Base-by-base conservation (phyloP, 2,329 filamentous ascomycete species). In the Neurospora sp. region DNA sequence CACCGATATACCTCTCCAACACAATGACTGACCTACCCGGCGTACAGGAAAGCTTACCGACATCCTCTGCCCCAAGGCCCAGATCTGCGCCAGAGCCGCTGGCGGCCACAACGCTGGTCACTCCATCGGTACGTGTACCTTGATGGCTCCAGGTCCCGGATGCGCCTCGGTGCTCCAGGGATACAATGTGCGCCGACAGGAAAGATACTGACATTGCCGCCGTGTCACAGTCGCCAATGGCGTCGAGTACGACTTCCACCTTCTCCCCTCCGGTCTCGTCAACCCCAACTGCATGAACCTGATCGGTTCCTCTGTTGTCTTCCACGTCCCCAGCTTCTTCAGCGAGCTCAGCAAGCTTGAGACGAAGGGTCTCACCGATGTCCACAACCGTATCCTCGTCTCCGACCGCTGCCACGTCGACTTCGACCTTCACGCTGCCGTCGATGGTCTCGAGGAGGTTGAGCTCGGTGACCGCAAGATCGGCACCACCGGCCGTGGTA, bases 271-370 rank as follows among this genome's bases (percentile, higher is more conserved):
- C 70, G 92, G 92, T 71, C 85, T 94, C 72, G 84, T 94, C 74
- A 92, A 91, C 77, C 89, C 90, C 7, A 82, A 82, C 62, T 91
- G 87, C 78, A 84, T 88, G 75, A 94, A 93, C 81, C 82, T 94
- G 70, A 90, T 94, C 77, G 91, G 91, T 71, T 90, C 89, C 67
- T 90, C 84, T 66, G 85, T 87, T 52, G 87, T 92, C 71, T 88
- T 92, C 74, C 87, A 92, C 79, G 84, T 91, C 17, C 73, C 75
- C 66, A 74, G 73, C 68, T 90, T 91, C 82, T 90, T 91, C 83
- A 84, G 86, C 74, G 89, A 91, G 78, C 81, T 91, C 66, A 81
- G 84, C 71, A 84, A 82, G 17, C 79, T 91, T 36, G 85, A 90
- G 75, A 83, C 82, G 69, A 87, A 91, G 76, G 88, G 88, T 11